A percentile compares a stretch with the other conserved stretches of the same genome.
These are phyloP conservation scores for Thinopyrum elongatum DNA, from an alignment of 176 grass and related monocot genomes.

Conservation along the genomic window DNA sequence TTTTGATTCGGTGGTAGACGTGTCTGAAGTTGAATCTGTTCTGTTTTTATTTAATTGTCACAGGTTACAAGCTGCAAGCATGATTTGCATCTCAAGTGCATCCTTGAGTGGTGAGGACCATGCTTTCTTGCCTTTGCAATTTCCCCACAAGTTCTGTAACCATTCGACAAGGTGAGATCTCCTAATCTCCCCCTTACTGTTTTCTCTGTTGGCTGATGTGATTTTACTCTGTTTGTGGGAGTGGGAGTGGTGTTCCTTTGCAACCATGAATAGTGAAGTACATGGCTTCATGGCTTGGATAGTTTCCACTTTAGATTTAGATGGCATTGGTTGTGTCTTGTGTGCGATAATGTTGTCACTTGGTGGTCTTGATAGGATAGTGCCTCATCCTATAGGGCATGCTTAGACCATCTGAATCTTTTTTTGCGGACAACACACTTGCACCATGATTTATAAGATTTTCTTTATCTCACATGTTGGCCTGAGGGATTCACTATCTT, in stretches of 20 bases:
- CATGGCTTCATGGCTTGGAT: slow-evolving; percentile 29
- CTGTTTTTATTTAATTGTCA: not conserved
- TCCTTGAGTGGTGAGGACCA: slow-evolving; percentile 81
- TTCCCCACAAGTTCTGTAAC: too few relatives aligned
- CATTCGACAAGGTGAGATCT: slow-evolving; percentile 59
- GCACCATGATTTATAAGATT: too few relatives aligned
- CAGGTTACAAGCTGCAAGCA: slow-evolving; percentile 90
- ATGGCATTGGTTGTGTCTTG: slow-evolving; percentile 10
- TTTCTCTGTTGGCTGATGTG: slow-evolving; percentile 17
- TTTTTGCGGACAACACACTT: too few relatives aligned
- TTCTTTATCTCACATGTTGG: too few relatives aligned
- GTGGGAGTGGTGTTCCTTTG: slow-evolving; percentile 3
- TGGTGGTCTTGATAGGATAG: too few relatives aligned
- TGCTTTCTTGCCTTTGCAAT: not conserved
- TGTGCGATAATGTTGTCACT: slow-evolving; percentile 24
- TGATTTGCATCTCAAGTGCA: slow-evolving; percentile 88
- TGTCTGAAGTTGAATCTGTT: not conserved
- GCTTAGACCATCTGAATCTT: too few relatives aligned
- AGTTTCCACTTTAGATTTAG: slow-evolving; percentile 4
- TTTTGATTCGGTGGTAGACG: not conserved
- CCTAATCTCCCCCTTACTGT: slow-evolving; percentile 14
- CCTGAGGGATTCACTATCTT: too few relatives aligned
- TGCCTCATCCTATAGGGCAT: too few relatives aligned
- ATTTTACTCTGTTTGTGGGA: slow-evolving; percentile 4
- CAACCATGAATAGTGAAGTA: slow-evolving; percentile 22